Conservation (phyloP, 805 yeast species). For the Scheffersomyces stipitis region DNA sequence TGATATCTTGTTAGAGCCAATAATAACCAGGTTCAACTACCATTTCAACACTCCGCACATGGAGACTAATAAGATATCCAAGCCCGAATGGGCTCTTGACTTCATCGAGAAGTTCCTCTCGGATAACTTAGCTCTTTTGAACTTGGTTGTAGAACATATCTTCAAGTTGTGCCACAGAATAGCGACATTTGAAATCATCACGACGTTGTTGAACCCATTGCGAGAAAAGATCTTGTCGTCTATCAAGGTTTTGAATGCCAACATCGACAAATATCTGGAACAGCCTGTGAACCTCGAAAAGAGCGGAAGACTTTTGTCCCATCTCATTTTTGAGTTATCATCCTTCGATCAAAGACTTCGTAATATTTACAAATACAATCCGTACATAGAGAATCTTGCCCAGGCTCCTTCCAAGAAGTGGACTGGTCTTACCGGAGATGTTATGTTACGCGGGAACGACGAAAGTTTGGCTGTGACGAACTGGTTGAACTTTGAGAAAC, state of each 20-base stretch:
- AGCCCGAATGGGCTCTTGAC: conserved; percentile 70
- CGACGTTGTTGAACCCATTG: conserved; percentile 47
- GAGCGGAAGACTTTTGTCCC: conserved; percentile 53
- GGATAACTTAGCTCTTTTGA: conserved; percentile 40
- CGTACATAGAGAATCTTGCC: conserved; percentile 25
- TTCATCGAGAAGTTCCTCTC: conserved; percentile 46
- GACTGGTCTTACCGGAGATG: conserved; percentile 49
- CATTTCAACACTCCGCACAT: conserved; percentile 54
- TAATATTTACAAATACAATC: conserved; percentile 46
- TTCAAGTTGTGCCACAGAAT: conserved; percentile 27
- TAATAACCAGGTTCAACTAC: conserved; percentile 52
- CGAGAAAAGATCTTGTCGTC: conserved; percentile 40
- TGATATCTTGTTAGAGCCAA: conserved; percentile 44
- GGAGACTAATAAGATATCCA: conserved; percentile 63
- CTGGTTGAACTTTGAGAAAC: conserved; percentile 56
- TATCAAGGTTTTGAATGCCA: conserved; percentile 22
- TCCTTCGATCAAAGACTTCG: conserved; percentile 55
- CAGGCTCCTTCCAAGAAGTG: conserved; percentile 34
- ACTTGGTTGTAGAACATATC: conserved; percentile 34
- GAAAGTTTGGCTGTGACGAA: conserved; percentile 29
- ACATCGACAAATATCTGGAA: conserved; percentile 14
- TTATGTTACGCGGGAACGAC: conserved; percentile 27
- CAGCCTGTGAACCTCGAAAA: conserved; percentile 25
- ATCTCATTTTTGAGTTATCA: conserved; percentile 56
- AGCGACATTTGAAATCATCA: conserved; percentile 40